Base-by-base conservation (phyloP, 2,329 filamentous ascomycete species). In the Pyrenochaeta sp. region DNA sequence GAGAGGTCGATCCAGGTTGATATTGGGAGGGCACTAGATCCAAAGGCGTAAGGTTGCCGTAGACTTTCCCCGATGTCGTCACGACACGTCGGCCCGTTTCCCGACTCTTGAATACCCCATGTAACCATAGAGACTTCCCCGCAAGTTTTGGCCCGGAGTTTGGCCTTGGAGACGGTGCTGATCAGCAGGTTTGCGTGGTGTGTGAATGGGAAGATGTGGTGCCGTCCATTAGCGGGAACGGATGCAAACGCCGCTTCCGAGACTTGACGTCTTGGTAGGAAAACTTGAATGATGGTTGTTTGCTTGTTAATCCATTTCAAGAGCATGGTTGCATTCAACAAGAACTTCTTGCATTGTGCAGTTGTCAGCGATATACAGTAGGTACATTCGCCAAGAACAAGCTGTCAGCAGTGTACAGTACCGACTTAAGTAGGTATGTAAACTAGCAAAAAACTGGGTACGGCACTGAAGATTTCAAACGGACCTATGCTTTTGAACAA, bases 81-180 rank as follows among this genome's bases (percentile, higher is more conserved):
- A 11, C n/a, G n/a, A 4, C n/a, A 23, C 7, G 13, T 15, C 22
- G 37, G 26, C 39, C 37, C 22, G 27, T 21, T 15, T 27, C 47
- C 38, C 51, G 47, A 48, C 51, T 29, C 9, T n/a, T 28, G 22
- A 23, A 29, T 22, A 26, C 35, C 29, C 19, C 40, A 24, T 22
- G 27, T 22, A 44, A 20, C 17, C 9, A 20, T 18, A 14, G 23
- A 29, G 10, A 10, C 29, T 43, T 46, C 46, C 37, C 46, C 46
- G 41, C 42, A 45, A 28, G 34, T 19, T 21, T 22, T 27, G 21
- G 14, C 21, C 51, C 51, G 51, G 46, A 35, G 44, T 49, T 55
- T 42, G 26, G 32, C 48, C 51, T 41, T 29, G 6, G 21, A 11
- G 8, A n/a, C 9, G 21, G 37, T 35, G 30, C 21, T 22, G 37